These are phyloP conservation scores for Curvularia spicifera DNA, from an alignment of 2,329 filamentous ascomycete species.

Conservation along the genomic window DNA sequence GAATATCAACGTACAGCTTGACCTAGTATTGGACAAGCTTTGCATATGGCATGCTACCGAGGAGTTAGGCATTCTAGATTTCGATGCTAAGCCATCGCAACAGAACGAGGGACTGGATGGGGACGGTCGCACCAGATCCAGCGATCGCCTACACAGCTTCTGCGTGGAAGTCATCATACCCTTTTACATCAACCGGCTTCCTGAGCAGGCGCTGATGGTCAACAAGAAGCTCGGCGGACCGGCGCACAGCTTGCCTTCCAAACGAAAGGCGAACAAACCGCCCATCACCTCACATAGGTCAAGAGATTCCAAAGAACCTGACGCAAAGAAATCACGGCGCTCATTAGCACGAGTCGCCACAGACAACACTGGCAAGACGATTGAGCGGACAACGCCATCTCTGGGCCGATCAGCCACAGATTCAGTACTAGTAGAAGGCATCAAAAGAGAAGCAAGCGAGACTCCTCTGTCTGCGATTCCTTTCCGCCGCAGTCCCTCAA, in stretches of 20 bases:
- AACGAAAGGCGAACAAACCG: conserved; percentile 55
- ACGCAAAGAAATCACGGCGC: conserved; percentile 53
- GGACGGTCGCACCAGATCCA: conserved; percentile 34
- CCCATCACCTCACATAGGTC: conserved; percentile 46
- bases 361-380: conserved; percentile 60
- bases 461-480: conserved; percentile 59
- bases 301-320: conserved; percentile 48
- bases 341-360: conserved; percentile 68
- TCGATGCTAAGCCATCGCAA: conserved; percentile 37
- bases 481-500: conserved; percentile 54
- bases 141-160: conserved; percentile 75
- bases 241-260: conserved; percentile 63
- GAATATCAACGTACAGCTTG: conserved; percentile 69
- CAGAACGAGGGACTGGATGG: conserved; percentile 32
- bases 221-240: conserved; percentile 80
- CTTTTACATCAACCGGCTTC: conserved; percentile 81
- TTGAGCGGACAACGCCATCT: conserved; percentile 64
- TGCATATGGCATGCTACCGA: conserved; percentile 85
- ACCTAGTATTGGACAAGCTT: conserved; percentile 76
- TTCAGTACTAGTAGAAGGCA: conserved; percentile 61
- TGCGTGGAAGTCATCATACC: conserved; percentile 81
- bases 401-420: conserved; percentile 73
- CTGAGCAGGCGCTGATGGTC: conserved; percentile 71
- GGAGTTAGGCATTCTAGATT: conserved; percentile 57
- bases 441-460: conserved; percentile 75